Evolutionary conservation across 2,329 filamentous ascomycete species (phyloP), one percentile per base, ranked within the genome.

Genomic region (Apiospora rasikravindrae): DNA sequence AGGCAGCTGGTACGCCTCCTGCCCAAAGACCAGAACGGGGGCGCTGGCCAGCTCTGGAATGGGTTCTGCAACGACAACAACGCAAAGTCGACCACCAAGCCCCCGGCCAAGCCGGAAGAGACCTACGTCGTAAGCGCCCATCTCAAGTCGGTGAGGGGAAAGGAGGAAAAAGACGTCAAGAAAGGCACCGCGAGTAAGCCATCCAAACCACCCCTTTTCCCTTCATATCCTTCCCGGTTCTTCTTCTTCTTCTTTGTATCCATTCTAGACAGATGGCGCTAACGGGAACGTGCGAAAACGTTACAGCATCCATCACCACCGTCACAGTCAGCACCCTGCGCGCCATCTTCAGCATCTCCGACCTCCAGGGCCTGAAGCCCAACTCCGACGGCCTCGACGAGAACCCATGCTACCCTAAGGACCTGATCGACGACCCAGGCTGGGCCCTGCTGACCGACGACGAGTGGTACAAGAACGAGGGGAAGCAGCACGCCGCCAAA

Each of bases 381-480:
- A 33, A 49, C 66, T 57, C 49, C 16, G 70, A 71, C 66, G 70
- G 70, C 45, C 66, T 71, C 40, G 24, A 26, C 29, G 70, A 71
- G 16, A 71, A 71, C 24, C 70, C 61, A 24, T 71, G 70, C 61
- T 71, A 67, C 29, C 70, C 71, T 11, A 72, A 67, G 51, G 68
- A 49, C 2, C 67, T 70, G 57, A 57, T 70, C 40, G 71, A 70
- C 33, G 71, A 72, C 33, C 71, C 71, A 13, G 68, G 71, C 71
- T 72, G 68, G 67, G 71, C 71, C 26, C 57, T 72, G 29, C 44
- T 72, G 57, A 70, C 68, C 22, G 71, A 70, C 45, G 71, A 72
- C 26, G 22, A n/a, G 53, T 70, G 70, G 68, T 69, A 72, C 70
- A 44, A 71, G 37, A 61, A 69, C 14, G 51, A 24, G 51, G 51